Percentiles rank a stretch among this genome's conserved stretches.
phyloP scores from a whole-genome alignment of 164 flowering plant species.

The Liquidambar formosana region DNA sequence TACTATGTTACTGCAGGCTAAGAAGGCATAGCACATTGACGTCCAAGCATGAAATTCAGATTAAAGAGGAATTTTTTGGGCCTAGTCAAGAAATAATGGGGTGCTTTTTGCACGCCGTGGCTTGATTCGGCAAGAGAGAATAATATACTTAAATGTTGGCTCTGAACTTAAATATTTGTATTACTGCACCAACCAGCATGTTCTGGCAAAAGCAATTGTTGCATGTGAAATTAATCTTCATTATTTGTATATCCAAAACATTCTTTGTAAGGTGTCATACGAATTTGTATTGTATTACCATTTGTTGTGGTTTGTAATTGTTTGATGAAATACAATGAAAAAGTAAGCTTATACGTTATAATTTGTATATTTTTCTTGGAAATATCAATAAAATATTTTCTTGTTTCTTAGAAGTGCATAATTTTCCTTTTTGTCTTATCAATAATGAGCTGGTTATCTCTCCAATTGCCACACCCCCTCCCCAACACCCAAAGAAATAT shows the following conservation, averaged over 20 bases:
- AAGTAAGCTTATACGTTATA: not conserved
- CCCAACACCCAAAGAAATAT: too few species aligned
- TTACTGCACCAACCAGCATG: not conserved
- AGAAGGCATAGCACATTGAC: slow-evolving; percentile 19
- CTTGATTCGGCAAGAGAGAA: not conserved
- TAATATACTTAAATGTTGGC: not conserved
- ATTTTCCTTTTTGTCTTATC: too few species aligned
- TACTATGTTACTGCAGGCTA: slow-evolving; percentile 25
- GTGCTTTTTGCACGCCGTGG: not conserved
- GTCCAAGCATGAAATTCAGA: not conserved
- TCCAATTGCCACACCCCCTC: too few species aligned
- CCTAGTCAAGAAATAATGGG: not conserved
- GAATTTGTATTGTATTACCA: not conserved
- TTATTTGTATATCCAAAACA: slow-evolving; percentile 12
- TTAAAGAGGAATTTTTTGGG: not conserved
- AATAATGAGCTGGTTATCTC: too few species aligned
- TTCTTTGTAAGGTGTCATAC: slow-evolving; percentile 5
- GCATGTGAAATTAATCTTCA: not conserved
- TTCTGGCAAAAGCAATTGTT: not conserved
- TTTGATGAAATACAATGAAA: slow-evolving; percentile 1
- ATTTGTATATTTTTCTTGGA: not conserved
- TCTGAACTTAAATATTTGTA: not conserved
- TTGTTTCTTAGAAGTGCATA: not conserved
- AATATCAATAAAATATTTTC: not conserved
- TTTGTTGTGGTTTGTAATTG: slow-evolving; percentile 3